Evolutionary conservation across 179 eudicot species (phyloP).

Genomic region (Camellia oleifera): DNA sequence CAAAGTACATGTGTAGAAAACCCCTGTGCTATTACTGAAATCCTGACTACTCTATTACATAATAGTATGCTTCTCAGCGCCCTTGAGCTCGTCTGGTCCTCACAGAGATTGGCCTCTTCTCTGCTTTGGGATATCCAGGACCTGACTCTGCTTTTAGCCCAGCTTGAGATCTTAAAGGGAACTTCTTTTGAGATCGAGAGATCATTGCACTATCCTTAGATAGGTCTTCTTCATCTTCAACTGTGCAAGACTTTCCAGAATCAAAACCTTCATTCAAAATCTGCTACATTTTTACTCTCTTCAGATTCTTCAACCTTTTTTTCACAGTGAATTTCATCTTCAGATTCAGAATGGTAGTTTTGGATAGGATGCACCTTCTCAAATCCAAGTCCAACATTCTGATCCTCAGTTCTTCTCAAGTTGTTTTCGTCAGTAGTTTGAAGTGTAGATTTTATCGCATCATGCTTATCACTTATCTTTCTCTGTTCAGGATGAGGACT

Average conservation of each 20-base stretch:
- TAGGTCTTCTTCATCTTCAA: not conserved
- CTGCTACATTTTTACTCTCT: not conserved
- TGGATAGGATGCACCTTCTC: constrained; percentile 20
- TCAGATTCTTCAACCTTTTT: constrained; percentile 8
- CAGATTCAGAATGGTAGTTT: constrained; percentile 21
- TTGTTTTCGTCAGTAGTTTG: constrained; percentile 9
- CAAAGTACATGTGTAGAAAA: not conserved
- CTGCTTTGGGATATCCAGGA: constrained; percentile 14
- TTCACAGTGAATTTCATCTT: constrained; percentile 18
- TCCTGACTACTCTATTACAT: not conserved
- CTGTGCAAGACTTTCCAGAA: not conserved
- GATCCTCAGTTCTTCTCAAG: constrained; percentile 19
- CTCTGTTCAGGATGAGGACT: constrained; percentile 10
- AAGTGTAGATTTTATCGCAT: constrained; percentile 10
- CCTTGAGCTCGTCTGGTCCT: constrained; percentile 37
- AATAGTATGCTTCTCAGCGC: constrained; percentile 8
- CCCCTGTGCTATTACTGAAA: not conserved
- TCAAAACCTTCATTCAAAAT: not conserved
- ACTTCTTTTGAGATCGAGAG: constrained; percentile 22
- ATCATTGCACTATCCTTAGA: constrained; percentile 9
- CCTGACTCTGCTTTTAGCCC: constrained; percentile 3
- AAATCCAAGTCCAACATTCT: not conserved
- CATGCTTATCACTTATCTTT: constrained; percentile 10
- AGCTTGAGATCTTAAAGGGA: constrained; percentile 25
- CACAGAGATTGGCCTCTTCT: constrained; percentile 45